These are phyloP conservation scores for Endocladia muricata DNA, from an alignment of 31 red algal species.

Conservation along the genomic window DNA sequence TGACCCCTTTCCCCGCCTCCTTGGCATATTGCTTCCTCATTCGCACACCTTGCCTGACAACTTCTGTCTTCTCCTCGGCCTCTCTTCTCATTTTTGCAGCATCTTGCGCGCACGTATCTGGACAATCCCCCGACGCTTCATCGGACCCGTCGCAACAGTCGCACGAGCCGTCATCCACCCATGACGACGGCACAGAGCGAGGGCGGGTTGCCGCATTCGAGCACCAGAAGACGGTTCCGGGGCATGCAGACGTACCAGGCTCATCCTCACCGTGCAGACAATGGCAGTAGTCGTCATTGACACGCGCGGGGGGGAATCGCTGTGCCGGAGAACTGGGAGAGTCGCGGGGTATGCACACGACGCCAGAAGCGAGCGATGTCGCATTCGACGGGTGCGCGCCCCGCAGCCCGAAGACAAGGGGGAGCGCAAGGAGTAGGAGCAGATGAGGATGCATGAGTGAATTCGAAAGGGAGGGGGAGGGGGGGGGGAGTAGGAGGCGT, in stretches of 20 bases:
- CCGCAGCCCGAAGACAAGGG: neutral
- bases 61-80: conserved; percentile 22
- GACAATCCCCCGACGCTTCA: conserved; percentile 58
- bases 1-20: neutral
- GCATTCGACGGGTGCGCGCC: neutral
- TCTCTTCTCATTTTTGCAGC: neutral
- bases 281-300: conserved; percentile 97
- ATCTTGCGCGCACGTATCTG: conserved; percentile 38
- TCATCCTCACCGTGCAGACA: conserved; percentile 86
- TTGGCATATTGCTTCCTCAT: conserved; percentile 3
- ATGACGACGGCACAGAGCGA: conserved; percentile 35
- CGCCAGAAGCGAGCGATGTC: neutral
- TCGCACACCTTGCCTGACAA: conserved; percentile 27
- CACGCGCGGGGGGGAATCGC: neutral
- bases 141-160: conserved; percentile 98
- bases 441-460: too few relatives aligned
- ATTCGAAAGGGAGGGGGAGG: too few relatives aligned
- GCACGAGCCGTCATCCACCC: conserved; percentile 80
- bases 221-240: conserved; percentile 38
- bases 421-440: neutral
- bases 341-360: conserved; percentile 38
- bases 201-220: conserved; percentile 11
- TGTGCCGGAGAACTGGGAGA: conserved; percentile 1
- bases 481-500: neutral
- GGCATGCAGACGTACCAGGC: conserved; percentile 81